Evolutionary conservation across 768 basidiomycete genomes (phyloP), one percentile per base, ranked within the genome.

Genomic region (Macrolepiota fuliginosa): DNA sequence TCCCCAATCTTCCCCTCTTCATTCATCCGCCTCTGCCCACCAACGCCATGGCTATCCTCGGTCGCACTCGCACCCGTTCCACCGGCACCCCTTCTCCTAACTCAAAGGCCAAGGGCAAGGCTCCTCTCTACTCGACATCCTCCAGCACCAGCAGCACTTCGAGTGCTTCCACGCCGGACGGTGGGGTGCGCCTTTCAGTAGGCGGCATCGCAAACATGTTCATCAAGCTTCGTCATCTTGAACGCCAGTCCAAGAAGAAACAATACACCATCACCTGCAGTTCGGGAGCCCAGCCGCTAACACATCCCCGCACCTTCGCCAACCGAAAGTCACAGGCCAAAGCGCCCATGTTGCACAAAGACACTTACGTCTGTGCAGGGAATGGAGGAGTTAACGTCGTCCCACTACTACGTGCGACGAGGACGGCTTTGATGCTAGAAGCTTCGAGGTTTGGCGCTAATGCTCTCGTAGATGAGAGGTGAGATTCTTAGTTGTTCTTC

Each of bases 381-480:
- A 54, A 58, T 47, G 56, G 57, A 50, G 89, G 81, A 1, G 89
- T 91, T 35, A 86, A 89, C 66, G 77, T 83, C 37, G 67, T 72
- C 22, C 81, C 80, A 58, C 76, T 92, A 13, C 73, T 92, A 53
- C 74, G 86, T 12, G 81, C 79, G 4, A 81, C 85, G 29, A 79
- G 88, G 51, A 71, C 74, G 2, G 72, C 74, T 45, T 69, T 90
- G 58, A 67, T 86, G 55, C 80, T 84, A 62, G 75, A 77, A 58
- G 84, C 84, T 15, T 73, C 77, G 56, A 64, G 68, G 9, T 64
- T 82, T 19, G 87, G 84, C 15, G 85, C 80, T 3, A 87, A 86
- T 66, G 83, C 83, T 1, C 77, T 92, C 57, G 81, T 87, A 2
- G 84, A 91, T 45, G 90, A 92, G 69, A 78, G 81, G 90, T 91